A percentile compares a stretch with the other conserved stretches of the same genome.
phyloP scores from a whole-genome alignment of 1,139 yeast species.

The Scheffersomyces parashehatae region DNA sequence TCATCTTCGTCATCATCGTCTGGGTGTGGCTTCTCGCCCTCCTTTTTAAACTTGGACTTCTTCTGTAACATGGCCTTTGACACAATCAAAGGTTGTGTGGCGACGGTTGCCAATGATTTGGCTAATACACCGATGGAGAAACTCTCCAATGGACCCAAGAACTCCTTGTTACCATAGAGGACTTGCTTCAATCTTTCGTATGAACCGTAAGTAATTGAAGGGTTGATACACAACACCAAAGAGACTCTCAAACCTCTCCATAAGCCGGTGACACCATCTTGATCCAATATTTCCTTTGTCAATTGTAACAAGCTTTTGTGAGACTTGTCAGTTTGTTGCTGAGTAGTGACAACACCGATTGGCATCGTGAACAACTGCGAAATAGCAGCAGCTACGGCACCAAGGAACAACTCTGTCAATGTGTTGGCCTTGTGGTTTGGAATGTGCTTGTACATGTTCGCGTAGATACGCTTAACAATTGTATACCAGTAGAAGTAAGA shows the following conservation, averaged over 20 bases:
- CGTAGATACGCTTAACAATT: conserved; percentile 61
- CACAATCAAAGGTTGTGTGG: conserved; percentile 83
- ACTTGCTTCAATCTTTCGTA: conserved; percentile 67
- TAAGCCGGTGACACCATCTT: conserved; percentile 71
- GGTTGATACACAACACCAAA: conserved; percentile 75
- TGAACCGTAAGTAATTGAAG: conserved; percentile 85
- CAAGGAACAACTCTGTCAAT: conserved; percentile 70
- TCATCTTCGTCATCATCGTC: conserved; percentile 28
- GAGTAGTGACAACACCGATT: conserved; percentile 77
- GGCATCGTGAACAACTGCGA: conserved; percentile 86
- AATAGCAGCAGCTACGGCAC: conserved; percentile 82
- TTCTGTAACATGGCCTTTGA: conserved; percentile 82
- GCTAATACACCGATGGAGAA: conserved; percentile 77
- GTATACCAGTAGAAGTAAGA: conserved; percentile 90
- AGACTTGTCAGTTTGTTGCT: conserved; percentile 67
- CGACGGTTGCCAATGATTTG: conserved; percentile 76
- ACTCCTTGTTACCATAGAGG: conserved; percentile 47
- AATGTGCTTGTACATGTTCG: conserved; percentile 39
- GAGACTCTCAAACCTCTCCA: conserved; percentile 89
- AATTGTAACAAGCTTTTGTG: conserved; percentile 47
- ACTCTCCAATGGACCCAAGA: conserved; percentile 64
- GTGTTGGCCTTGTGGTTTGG: conserved; percentile 53
- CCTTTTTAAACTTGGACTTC: conserved; percentile 26
- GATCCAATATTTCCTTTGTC: conserved; percentile 56
- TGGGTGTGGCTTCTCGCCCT: conserved; percentile 14